Base-by-base conservation (phyloP, 768 basidiomycete genomes). In the Strobilomyces confusus region DNA sequence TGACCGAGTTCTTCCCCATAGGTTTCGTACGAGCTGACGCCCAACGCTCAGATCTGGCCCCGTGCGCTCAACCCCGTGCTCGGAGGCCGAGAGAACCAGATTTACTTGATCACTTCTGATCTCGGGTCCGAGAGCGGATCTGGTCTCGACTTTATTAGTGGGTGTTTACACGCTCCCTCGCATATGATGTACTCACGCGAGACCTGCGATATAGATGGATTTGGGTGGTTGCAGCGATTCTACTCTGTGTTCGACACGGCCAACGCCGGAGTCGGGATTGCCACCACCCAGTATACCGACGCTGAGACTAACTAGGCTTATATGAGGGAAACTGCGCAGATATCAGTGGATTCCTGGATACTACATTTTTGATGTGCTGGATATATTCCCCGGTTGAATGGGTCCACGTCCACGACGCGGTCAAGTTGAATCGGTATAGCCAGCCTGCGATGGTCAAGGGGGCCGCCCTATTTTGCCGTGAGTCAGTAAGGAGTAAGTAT, bases 21-120 rank as follows among this genome's bases (percentile, higher is more conserved):
- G 78, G 69, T 68, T 15, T 76, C 75, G 9, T 84, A 75, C 59
- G 79, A 80, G 64, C 58, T 87, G 51, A 82, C 80, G 3, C 63
- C 80, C 15, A 83, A 86, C 59, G 84, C 82, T 4, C 86, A 89
- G 73, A 80, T 84, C 56, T 87, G 84, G 83, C 85, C 84, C 1
- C 79, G 82, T 44, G 61, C 72, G 4, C 71, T 81, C 55, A 87
- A 88, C 70, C 66, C 71, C 15, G 67, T 69, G 32, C 75, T 89
- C 14, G 83, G 83, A 51, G 87, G 87, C 43, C 64, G 69, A 25
- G 57, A 69, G 5, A 60, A 64, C 59, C 66, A 67, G 50, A 84
- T 86, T 57, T 86, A 84, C 58, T 72, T 84, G 55, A 73, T 84
- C 60, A 70, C 75, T n/a, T 73, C 73, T 19, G 80, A 84, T 60